Percentiles rank a stretch among this genome's conserved stretches.
phyloP scores from a whole-genome alignment of 352 stramenopile species.

The Globisporangium perplexum region DNA sequence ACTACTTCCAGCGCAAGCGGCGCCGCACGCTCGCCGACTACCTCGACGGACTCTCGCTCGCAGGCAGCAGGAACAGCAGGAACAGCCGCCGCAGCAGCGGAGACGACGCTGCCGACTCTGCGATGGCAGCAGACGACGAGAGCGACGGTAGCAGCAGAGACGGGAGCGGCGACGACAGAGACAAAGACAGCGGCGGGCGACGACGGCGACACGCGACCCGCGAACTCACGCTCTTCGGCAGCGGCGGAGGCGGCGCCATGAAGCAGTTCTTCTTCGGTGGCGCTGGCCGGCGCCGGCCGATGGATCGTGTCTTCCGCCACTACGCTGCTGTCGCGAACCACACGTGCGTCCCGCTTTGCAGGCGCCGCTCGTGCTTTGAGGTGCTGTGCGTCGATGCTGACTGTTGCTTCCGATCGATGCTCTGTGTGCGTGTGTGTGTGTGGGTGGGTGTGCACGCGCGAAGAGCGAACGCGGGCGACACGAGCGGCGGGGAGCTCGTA shows the following conservation, averaged over 20 bases:
- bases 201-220: slow-evolving; percentile 6
- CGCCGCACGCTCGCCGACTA: slow-evolving; percentile 62
- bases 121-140: slow-evolving; percentile 18
- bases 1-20: slow-evolving; percentile 67
- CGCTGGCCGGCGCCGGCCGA: slow-evolving; percentile 23
- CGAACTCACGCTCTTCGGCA: slow-evolving; percentile 23
- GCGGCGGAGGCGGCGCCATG: slow-evolving; percentile 34
- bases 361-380: too few species aligned
- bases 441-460: neutral
- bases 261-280: slow-evolving; percentile 52
- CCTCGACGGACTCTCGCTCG: slow-evolving; percentile 47
- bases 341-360: slow-evolving; percentile 15
- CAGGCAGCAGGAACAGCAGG: neutral
- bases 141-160: slow-evolving; percentile 13
- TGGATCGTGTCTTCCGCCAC: slow-evolving; percentile 68
- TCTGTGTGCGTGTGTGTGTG: neutral
- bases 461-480: slow-evolving; percentile 4
- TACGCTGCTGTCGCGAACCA: slow-evolving; percentile 41
- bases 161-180: slow-evolving; percentile 1
- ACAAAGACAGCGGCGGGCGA: slow-evolving; percentile 6
- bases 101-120: slow-evolving; percentile 3
- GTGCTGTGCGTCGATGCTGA: neutral
- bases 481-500: slow-evolving; percentile 30
- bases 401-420: neutral
- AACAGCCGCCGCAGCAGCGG: slow-evolving; percentile 15